Evolutionary conservation across 768 basidiomycete species (phyloP).

Genomic region (Amanita phalloides): DNA sequence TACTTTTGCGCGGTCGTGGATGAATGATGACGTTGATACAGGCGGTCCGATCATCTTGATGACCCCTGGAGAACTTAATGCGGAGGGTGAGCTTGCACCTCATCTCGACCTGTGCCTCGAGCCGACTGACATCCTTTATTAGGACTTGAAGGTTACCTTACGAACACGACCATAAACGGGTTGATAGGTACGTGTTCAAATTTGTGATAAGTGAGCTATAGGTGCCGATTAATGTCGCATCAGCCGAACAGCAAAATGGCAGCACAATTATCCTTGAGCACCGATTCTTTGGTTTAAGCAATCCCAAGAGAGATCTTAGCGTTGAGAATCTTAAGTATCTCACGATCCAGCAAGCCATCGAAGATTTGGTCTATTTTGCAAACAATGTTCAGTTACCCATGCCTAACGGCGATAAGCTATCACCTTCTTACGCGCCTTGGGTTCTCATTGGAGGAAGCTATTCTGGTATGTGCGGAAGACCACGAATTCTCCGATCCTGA

Average conservation of each 20-base stretch:
- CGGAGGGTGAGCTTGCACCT: constrained; percentile 25
- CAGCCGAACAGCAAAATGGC: constrained; percentile 53
- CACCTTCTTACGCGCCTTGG: constrained; percentile 42
- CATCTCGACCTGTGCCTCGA: neutral
- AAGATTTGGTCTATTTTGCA: constrained; percentile 66
- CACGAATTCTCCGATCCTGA: neutral
- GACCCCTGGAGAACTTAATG: constrained; percentile 59
- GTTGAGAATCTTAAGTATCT: constrained; percentile 45
- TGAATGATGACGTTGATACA: constrained; percentile 9
- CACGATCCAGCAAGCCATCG: constrained; percentile 66
- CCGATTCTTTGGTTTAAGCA: constrained; percentile 69
- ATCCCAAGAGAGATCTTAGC: constrained; percentile 53
- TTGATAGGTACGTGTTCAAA: constrained; percentile 29
- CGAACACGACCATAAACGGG: constrained; percentile 53
- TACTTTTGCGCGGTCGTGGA: neutral
- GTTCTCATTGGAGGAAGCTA: constrained; percentile 42
- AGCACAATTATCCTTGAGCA: constrained; percentile 59
- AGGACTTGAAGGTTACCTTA: constrained; percentile 45
- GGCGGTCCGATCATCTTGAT: constrained; percentile 53
- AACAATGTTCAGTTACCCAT: constrained; percentile 56
- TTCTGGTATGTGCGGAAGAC: constrained; percentile 20
- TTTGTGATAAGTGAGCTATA: no score
- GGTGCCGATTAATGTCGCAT: no score
- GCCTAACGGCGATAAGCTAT: constrained; percentile 51
- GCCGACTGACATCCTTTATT: neutral